Base-by-base conservation (phyloP, 164 flowering plant genomes). In the Cinnamomum chago region DNA sequence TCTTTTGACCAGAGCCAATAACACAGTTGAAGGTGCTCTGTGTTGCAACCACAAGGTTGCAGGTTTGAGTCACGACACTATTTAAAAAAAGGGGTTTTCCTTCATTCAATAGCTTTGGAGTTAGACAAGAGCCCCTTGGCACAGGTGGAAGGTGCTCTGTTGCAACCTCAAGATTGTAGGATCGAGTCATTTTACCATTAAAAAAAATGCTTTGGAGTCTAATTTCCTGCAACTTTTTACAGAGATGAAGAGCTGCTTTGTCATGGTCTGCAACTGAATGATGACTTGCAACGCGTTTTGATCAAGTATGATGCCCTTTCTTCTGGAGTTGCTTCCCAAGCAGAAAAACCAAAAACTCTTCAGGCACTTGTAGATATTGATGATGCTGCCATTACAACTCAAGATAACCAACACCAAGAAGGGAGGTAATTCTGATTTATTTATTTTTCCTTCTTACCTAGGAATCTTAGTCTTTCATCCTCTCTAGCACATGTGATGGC, bases 231-330 rank as follows among this genome's bases (percentile, higher is more conserved):
- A 67, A 18, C n/a, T 35, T 78, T 14, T 64, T 84, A 72, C 79
- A 95, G 99, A 82, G 99, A 95, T 86, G 99, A 95, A 80, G 90
- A 90, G 66, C 83, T 95, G 60, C 84, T 95, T 58, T 83, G 92
- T 77, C 96, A 90, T 87, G 99, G 99, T 51, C 73, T 95, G 64
- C 89, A 92, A 58, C 77, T 95, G 82, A 95, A 93, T 86, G 99
- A 95, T 88, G 99, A 95, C 79, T 81, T 95, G 90, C 93, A 95
- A 85, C 90, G 91, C 25, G 72, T 92, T 52, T 81, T 95, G 65
- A 89, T 87, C 65, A 93, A 88, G 82, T 96, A 93, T 78, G 96
- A 95, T 83, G 75, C 91, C 40, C 84, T 93, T 80, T 85, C 92
- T 79, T 90, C 92, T 50, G 98, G 96, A 76, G 83, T 78, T 70